Conservation (phyloP, 2,329 filamentous ascomycete species). For the Raffaelea arxii region DNA sequence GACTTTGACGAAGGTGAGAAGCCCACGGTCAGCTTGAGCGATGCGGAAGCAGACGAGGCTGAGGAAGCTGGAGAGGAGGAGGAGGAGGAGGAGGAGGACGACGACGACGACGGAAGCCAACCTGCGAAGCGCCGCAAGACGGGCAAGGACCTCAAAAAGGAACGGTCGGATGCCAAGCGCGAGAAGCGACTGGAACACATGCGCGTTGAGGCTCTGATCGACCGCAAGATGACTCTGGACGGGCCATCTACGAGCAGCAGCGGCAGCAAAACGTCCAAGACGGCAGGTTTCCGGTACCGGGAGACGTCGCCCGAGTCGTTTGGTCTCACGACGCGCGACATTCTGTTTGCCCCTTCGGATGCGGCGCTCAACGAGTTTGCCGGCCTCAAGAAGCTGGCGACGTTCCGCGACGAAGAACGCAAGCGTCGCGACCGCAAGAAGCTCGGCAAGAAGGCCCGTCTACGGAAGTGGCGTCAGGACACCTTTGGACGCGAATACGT, state of each 20-base stretch:
- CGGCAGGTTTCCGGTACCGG: constrained; percentile 69
- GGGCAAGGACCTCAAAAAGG: constrained; percentile 49
- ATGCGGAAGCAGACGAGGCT: constrained; percentile 31
- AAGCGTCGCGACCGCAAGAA: constrained; percentile 82
- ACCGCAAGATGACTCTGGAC: constrained; percentile 69
- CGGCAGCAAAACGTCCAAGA: constrained; percentile 10
- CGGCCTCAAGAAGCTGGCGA: constrained; percentile 87
- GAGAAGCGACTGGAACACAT: constrained; percentile 70
- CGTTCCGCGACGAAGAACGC: constrained; percentile 80
- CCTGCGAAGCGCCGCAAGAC: constrained; percentile 50
- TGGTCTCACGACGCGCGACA: constrained; percentile 81
- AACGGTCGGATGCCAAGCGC: constrained; percentile 50
- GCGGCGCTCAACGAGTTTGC: constrained; percentile 79
- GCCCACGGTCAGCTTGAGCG: constrained; percentile 46
- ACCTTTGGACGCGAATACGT: constrained; percentile 52
- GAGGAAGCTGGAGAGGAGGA: constrained; percentile 21
- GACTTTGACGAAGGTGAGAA: constrained; percentile 64
- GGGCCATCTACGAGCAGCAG: constrained; percentile 46
- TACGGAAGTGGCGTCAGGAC: constrained; percentile 73
- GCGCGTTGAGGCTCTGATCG: constrained; percentile 78
- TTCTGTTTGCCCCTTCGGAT: constrained; percentile 80
- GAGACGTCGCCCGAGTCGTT: constrained; percentile 87
- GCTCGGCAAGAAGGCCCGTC: constrained; percentile 82
- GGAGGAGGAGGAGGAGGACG: constrained; percentile 21
- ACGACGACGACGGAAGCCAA: constrained; percentile 17